Evolutionary conservation across 768 basidiomycete genomes (phyloP), one percentile per base, ranked within the genome.

Genomic region (Termitomyces sp.): DNA sequence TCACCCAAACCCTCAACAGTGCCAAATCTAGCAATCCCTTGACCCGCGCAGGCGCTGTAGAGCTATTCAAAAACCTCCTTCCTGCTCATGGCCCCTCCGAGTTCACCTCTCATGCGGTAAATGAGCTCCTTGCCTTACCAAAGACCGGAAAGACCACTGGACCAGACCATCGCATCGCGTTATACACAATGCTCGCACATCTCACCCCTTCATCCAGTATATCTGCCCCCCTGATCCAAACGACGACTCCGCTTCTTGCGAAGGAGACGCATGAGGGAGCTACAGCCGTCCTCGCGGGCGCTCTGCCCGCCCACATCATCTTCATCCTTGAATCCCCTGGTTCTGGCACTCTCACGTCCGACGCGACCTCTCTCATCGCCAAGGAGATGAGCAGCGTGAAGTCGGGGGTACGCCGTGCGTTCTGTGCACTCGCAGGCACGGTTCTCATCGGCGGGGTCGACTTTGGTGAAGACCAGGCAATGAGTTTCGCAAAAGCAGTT

Each of bases 111-210:
- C 57, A 74, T 1, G 77, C 84, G 11, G 77, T 85, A 2, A 74
- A 74, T 9, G 92, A 96, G 58, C 68, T 94, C 5, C 72, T 94
- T 10, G 72, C 74, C n/a, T 76, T 93, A 0, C 89, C 93, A 1
- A 86, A 88, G 61, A 69, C 85, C 0, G 89, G 92, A 20, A 99
- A 97, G 75, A 91, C 94, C 0, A 73, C 86, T 0, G 92, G 93
- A 1, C 80, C 89, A 2, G 96, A 96, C 53, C 94, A 98, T 66
- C 85, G 95, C 16, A 68, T 85, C 5, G 76, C 88, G 0, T 74
- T 98, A 9, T 95, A 92, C 70, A 78, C 82, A 1, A 92, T 98
- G 85, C 76, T 94, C 1, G 70, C 77, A 2, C 64, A 64, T 48
- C 57, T 94, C 1, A 68, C 73, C 0, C 76, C 86, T 3, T 81